phyloP scores from a whole-genome alignment of 2,329 filamentous ascomycete species.

The Trichothecium roseum region DNA sequence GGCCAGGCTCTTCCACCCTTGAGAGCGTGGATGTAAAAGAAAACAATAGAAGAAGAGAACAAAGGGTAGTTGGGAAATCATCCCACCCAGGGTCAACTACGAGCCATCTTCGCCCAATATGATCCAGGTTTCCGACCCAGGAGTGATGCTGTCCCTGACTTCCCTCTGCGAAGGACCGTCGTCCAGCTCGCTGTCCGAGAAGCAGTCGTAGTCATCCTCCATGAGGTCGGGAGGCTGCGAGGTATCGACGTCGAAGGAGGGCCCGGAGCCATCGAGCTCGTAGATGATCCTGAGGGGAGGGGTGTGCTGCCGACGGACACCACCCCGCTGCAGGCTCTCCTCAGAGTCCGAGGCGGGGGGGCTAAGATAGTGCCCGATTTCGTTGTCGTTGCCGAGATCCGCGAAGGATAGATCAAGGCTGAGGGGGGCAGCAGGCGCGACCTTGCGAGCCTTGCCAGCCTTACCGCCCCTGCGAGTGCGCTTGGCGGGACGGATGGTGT shows the following conservation, averaged over 20 bases:
- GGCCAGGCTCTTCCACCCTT: conserved; percentile 17
- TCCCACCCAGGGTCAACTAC: conserved; percentile 29
- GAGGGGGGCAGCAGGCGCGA: conserved; percentile 13
- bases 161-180: conserved; percentile 19
- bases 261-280: conserved; percentile 22
- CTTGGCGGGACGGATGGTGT: conserved; percentile 25
- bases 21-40: not conserved
- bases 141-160: conserved; percentile 15
- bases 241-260: conserved; percentile 22
- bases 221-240: conserved; percentile 23
- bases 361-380: conserved; percentile 25
- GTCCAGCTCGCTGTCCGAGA: conserved; percentile 25
- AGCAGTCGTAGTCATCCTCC: conserved; percentile 24
- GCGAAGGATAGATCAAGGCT: conserved; percentile 31
- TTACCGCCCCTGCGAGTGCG: conserved; percentile 13
- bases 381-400: conserved; percentile 28
- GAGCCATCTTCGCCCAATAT: conserved; percentile 32
- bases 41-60: not conserved
- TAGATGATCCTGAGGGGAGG: conserved; percentile 28
- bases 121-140: conserved; percentile 26
- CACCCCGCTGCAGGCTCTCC: not conserved
- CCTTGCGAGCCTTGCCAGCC: conserved; percentile 9
- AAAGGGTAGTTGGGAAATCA: not conserved
- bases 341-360: conserved; percentile 8
- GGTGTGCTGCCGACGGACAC: not conserved